phyloP scores from a whole-genome alignment of 1,139 yeast genomes.

The Pichia sp. region DNA sequence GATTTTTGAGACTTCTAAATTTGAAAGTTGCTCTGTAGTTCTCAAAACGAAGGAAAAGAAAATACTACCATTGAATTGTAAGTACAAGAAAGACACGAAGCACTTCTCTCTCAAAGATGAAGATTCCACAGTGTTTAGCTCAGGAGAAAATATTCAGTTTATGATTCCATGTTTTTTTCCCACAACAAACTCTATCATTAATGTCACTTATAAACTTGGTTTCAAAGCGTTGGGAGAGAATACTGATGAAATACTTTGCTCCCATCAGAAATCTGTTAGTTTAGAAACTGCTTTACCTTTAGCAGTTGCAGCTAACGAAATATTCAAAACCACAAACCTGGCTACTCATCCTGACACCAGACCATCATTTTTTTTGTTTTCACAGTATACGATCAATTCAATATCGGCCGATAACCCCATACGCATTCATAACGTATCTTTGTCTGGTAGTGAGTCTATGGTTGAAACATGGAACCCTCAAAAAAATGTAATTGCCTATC shows the following conservation, averaged over 20 bases:
- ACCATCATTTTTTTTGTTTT: constrained; percentile 34
- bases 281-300: constrained; percentile 48
- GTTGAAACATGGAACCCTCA: constrained; percentile 27
- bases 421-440: constrained; percentile 39
- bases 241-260: constrained; percentile 4
- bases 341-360: background rate
- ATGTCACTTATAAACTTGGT: constrained; percentile 13
- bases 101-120: too few species aligned
- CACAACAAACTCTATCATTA: constrained; percentile 22
- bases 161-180: constrained; percentile 31
- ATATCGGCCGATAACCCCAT: constrained; percentile 47
- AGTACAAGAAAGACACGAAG: too few species aligned
- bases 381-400: constrained; percentile 63
- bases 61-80: too few species aligned
- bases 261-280: constrained; percentile 17
- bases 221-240: constrained; percentile 5
- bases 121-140: too few species aligned
- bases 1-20: too few species aligned
- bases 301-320: constrained; percentile 74
- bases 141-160: too few species aligned
- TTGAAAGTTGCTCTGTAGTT: too few species aligned
- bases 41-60: too few species aligned
- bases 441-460: constrained; percentile 29
- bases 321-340: constrained; percentile 43
- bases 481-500: constrained; percentile 39